Conservation (phyloP, 1,284 basidiomycete species). For the Cutaneotrichosporon mucoides region DNA sequence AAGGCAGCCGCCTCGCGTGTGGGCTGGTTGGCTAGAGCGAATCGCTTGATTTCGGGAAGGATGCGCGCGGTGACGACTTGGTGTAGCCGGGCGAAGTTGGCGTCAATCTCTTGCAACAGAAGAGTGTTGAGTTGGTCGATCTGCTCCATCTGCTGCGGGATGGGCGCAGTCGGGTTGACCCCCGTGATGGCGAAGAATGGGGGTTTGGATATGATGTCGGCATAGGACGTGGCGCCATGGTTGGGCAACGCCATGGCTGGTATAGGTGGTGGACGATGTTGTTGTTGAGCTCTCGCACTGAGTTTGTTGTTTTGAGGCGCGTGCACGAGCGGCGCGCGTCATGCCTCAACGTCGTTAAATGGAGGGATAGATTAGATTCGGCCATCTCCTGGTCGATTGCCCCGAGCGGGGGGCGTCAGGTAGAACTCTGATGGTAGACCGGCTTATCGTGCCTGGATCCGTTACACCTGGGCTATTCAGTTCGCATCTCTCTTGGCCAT, state of each 20-base stretch:
- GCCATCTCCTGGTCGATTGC: too few species aligned
- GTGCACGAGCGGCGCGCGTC: neutral
- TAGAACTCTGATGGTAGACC: neutral
- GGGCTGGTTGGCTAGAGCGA: constrained; percentile 77
- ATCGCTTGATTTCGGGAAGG: constrained; percentile 81
- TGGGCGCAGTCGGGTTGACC: constrained; percentile 66
- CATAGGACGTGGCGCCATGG: neutral
- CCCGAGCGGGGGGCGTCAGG: neutral
- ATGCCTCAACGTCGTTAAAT: neutral
- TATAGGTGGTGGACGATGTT: neutral
- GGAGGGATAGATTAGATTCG: too few species aligned
- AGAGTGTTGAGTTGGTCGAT: constrained; percentile 93
- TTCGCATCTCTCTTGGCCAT: too few species aligned
- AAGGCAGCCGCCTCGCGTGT: constrained; percentile 89
- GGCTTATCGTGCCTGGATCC: too few species aligned
- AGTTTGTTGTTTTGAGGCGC: constrained; percentile 5
- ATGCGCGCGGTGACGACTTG: constrained; percentile 75
- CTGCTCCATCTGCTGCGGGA: constrained; percentile 74
- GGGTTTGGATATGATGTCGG: constrained; percentile 29
- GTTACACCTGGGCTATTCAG: too few species aligned
- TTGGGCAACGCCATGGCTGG: constrained; percentile 3
- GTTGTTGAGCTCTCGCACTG: neutral
- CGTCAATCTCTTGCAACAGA: constrained; percentile 74
- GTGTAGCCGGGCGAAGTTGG: constrained; percentile 86
- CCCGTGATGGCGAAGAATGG: constrained; percentile 59